Evolutionary conservation across 768 basidiomycete species (phyloP), one percentile per base, ranked within the genome.

Genomic region (Hygrophorus pudorinus): DNA sequence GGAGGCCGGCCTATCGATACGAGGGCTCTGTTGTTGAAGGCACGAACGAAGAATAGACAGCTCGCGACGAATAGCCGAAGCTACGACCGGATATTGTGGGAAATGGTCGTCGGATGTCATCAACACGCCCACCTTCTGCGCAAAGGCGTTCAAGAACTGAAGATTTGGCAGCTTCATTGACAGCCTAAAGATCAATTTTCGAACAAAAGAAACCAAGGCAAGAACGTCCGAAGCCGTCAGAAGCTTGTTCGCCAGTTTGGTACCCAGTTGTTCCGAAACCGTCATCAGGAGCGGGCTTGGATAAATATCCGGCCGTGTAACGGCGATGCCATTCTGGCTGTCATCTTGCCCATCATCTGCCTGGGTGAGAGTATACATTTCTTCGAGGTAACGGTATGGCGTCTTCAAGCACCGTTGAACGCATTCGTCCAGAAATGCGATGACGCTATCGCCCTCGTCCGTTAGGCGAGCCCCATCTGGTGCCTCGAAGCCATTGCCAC

Each of bases 311-410:
- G 59, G 53, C n/a, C 49, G 43, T 43, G 53, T 51, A 21, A 32
- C 18, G n/a, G 38, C 30, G 17, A 31, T 40, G 24, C 42, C 42
- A 5, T 17, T 13, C 7, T 42, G 49, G 1, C 42, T 13, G 24
- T 24, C 24, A n/a, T 14, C 37, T 11, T 16, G 37, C 16, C 45
- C 47, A 16, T 32, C 34, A 36, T 6, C 51, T 30, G 31, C 54
- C 5, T 42, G 55, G 41, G 48, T 51, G 16, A 78, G 56, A 0
- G 60, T 54, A 5, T 71, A 58, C 49, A 81, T 61, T 17, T 80
- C 80, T 53, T 96, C 92, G 42, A 94, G 70, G 56, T 94, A 97
- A 21, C 78, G 74, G 58, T 91, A 86, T 0, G 90, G 87, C 2
- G 82, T 84, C 60, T 85, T 89, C 50, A 82, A 56, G 52, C 83